phyloP scores from a whole-genome alignment of 805 yeast genomes.

The Candida orba region DNA sequence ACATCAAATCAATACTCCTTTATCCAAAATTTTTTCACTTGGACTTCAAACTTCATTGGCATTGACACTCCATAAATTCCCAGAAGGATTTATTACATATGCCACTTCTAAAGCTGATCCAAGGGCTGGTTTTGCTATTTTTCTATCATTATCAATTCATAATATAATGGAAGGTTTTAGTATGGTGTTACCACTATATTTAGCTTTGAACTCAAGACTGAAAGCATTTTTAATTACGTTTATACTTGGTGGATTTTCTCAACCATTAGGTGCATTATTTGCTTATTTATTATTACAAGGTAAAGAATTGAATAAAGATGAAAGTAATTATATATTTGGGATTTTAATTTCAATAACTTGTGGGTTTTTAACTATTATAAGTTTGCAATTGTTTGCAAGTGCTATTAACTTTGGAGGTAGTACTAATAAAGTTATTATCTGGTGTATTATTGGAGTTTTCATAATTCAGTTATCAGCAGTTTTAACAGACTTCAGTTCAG shows the following conservation, averaged over 20 bases:
- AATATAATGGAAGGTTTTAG: constrained; percentile 92
- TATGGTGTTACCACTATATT: constrained; percentile 83
- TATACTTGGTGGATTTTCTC: constrained; percentile 73
- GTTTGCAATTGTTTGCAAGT: constrained; percentile 79
- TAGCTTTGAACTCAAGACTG: constrained; percentile 56
- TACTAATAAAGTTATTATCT: constrained; percentile 48
- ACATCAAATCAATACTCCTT: constrained; percentile 72
- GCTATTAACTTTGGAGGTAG: constrained; percentile 75
- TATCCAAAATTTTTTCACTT: constrained; percentile 72
- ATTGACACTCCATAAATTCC: constrained; percentile 81
- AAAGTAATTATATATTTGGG: constrained; percentile 43
- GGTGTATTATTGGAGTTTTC: constrained; percentile 55
- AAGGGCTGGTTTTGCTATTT: constrained; percentile 68
- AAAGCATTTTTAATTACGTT: constrained; percentile 63
- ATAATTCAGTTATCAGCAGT: constrained; percentile 44
- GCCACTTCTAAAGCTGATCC: constrained; percentile 67
- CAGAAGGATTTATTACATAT: constrained; percentile 90
- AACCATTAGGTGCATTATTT: constrained; percentile 80
- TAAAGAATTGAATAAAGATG: constrained; percentile 27
- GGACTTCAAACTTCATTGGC: constrained; percentile 90
- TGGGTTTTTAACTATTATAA: constrained; percentile 78
- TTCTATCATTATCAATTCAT: constrained; percentile 79
- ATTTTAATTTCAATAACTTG: constrained; percentile 64
- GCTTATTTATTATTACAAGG: constrained; percentile 49
- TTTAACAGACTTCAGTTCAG: constrained; percentile 20